Conservation (phyloP, 257 asterid genomes). For the Ballota nigra region DNA sequence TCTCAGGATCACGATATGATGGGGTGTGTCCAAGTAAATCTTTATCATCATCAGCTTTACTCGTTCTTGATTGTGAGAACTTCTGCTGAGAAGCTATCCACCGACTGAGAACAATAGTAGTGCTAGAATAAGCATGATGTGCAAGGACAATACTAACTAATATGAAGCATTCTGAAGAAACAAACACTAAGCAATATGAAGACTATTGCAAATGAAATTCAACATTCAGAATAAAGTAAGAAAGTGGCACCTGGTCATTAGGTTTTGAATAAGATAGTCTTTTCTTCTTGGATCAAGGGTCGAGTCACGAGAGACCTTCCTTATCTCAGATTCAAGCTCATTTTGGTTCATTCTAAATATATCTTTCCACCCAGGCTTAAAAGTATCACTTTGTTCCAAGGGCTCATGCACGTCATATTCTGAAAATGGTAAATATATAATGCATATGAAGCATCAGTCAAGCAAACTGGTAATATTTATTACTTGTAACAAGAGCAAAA, state of each 20-base stretch:
- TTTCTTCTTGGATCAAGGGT: constrained; percentile 97
- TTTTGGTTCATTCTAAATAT: constrained; percentile 96
- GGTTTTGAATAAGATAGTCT: constrained; percentile 90
- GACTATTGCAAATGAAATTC: not conserved
- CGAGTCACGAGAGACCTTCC: constrained; percentile 91
- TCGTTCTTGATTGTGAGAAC: constrained; percentile 53
- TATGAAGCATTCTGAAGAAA: not conserved
- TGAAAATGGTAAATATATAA: constrained; percentile 28
- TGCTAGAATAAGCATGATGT: constrained; percentile 19
- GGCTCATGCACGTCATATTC: constrained; percentile 66
- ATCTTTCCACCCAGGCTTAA: constrained; percentile 99
- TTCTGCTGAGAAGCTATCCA: constrained; percentile 99
- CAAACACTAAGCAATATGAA: not conserved
- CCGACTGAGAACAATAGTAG: constrained; percentile 53
- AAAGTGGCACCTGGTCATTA: constrained; percentile 78
- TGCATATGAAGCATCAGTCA: constrained; percentile 6
- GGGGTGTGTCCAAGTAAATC: constrained; percentile 69
- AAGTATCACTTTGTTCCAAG: constrained; percentile 70
- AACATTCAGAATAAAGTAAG: constrained; percentile 10
- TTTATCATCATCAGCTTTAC: constrained; percentile 46
- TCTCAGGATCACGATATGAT: constrained; percentile 79
- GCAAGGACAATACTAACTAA: constrained; percentile 7
- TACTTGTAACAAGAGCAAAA: constrained; percentile 11
- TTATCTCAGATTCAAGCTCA: constrained; percentile 96
- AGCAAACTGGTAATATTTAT: constrained; percentile 6